These are phyloP conservation scores for Umbelopsis vinacea DNA, from an alignment of 192 early-diverging fungal species.

Conservation along the genomic window DNA sequence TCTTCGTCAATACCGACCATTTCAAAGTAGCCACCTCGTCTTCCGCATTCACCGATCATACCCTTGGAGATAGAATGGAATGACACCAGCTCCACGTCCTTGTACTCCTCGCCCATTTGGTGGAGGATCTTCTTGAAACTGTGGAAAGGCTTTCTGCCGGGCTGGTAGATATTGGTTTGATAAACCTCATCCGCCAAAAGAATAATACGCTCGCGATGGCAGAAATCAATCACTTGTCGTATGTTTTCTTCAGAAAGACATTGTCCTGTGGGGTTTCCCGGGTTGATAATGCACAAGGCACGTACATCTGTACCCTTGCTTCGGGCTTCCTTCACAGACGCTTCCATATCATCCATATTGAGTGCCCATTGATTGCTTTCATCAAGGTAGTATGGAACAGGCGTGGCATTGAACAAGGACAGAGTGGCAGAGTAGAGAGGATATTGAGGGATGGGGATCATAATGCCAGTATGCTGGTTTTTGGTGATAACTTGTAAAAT, in stretches of 20 bases:
- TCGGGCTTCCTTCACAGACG: conserved; percentile 66
- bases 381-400: conserved; percentile 92
- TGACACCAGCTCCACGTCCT: conserved; percentile 86
- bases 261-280: conserved; percentile 98
- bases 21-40: conserved; percentile 98
- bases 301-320: conserved; percentile 82
- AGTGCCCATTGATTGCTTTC: conserved; percentile 88
- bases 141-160: conserved; percentile 82
- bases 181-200: conserved; percentile 98
- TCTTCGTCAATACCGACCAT: conserved; percentile 76
- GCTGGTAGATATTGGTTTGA: conserved; percentile 93
- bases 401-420: conserved; percentile 79
- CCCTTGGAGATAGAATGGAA: conserved; percentile 98
- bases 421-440: conserved; percentile 96
- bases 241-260: conserved; percentile 84
- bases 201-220: conserved; percentile 79
- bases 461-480: conserved; percentile 83
- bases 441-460: conserved; percentile 99
- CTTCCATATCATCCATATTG: conserved; percentile 65
- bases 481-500: conserved; percentile 87
- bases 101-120: conserved; percentile 71
- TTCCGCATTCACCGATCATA: conserved; percentile 98
- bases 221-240: conserved; percentile 88
- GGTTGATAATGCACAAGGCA: conserved; percentile 96
- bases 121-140: conserved; percentile 95